Percentiles rank a stretch among this genome's conserved stretches.
Evolutionary conservation across 116 monocot species (phyloP).

Genomic region (Dioscorea cayenensis): DNA sequence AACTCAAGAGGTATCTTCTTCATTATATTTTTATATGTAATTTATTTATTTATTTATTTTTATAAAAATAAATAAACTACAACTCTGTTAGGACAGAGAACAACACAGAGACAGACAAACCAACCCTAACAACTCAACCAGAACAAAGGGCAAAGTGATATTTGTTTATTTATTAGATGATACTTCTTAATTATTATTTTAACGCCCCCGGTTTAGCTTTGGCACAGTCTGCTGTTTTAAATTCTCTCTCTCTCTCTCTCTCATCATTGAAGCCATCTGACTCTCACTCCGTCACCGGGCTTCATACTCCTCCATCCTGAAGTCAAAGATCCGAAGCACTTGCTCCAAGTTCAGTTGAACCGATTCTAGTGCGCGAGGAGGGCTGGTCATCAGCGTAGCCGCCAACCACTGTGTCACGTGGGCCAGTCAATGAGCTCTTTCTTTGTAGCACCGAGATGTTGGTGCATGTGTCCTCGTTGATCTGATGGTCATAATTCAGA

Average conservation of each 20-base stretch:
- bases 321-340: background rate
- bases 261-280: conserved; percentile 10
- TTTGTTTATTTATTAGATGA: too few species aligned
- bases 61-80: too few species aligned
- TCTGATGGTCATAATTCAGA: background rate
- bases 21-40: too few species aligned
- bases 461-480: conserved; percentile 15
- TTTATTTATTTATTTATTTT: too few species aligned
- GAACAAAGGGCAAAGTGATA: too few species aligned
- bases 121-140: too few species aligned
- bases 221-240: too few species aligned
- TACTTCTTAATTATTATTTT: too few species aligned
- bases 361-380: conserved; percentile 36
- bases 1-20: too few species aligned
- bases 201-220: too few species aligned
- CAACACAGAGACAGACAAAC: too few species aligned
- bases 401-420: conserved; percentile 47
- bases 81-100: too few species aligned
- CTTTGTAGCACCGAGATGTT: conserved; percentile 26
- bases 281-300: conserved; percentile 26
- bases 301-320: conserved; percentile 30
- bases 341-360: conserved; percentile 51
- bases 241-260: background rate
- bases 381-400: conserved; percentile 37
- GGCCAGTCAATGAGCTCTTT: conserved; percentile 58